Conservation (phyloP, 805 yeast genomes). For the Candida manassasensis region DNA sequence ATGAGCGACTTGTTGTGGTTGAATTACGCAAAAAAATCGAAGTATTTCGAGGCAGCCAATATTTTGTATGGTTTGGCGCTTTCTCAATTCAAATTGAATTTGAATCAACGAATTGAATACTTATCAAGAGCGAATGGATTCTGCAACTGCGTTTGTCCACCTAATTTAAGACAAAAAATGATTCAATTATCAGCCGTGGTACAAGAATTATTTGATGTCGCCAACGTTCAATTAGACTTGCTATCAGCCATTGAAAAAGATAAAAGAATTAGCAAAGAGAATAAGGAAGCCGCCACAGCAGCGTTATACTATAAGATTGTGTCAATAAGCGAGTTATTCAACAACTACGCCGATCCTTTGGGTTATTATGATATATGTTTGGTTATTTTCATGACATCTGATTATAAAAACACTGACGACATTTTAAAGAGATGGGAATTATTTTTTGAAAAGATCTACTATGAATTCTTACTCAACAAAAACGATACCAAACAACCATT, state of each 20-base stretch:
- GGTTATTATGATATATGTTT: constrained; percentile 83
- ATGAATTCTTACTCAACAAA: constrained; percentile 23
- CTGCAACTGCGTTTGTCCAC: constrained; percentile 79
- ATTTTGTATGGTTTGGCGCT: constrained; percentile 65
- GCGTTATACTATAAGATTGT: constrained; percentile 61
- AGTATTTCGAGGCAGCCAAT: constrained; percentile 78
- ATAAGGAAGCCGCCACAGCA: constrained; percentile 46
- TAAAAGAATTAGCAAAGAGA: constrained; percentile 42
- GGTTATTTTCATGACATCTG: constrained; percentile 74
- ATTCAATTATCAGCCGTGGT: constrained; percentile 63
- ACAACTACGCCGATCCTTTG: constrained; percentile 80
- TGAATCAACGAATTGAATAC: constrained; percentile 77
- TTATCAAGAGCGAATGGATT: constrained; percentile 90
- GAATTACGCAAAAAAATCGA: constrained; percentile 77
- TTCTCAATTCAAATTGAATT: constrained; percentile 63
- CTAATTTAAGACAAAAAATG: constrained; percentile 71
- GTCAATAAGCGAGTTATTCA: constrained; percentile 74
- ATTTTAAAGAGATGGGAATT: constrained; percentile 77
- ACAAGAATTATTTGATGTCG: constrained; percentile 79
- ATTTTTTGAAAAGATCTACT: constrained; percentile 49
- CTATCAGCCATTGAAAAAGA: constrained; percentile 47
- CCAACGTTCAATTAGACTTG: constrained; percentile 75
- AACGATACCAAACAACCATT: constrained; percentile 29
- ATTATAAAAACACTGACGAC: constrained; percentile 79
- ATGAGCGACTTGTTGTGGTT: constrained; percentile 85